Evolutionary conservation across 2,329 filamentous ascomycete species (phyloP).

Genomic region (Xylariaceae sp.): DNA sequence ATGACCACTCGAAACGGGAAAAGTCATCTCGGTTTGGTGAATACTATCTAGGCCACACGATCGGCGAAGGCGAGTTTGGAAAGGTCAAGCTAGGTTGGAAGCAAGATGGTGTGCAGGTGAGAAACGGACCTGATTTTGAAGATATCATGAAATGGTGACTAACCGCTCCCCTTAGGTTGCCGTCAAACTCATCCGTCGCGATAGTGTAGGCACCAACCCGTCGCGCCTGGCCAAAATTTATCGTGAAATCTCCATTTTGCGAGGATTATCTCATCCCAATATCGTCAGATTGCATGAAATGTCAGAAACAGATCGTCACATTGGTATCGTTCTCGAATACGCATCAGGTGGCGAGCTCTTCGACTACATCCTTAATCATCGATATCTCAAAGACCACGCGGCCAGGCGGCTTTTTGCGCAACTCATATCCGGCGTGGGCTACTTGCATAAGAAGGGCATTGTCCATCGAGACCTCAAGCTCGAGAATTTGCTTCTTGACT

Average conservation of each 20-base stretch:
- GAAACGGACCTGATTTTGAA: conserved; percentile 13
- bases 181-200: conserved; percentile 90
- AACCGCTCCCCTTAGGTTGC: conserved; percentile 59
- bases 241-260: conserved; percentile 88
- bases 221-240: conserved; percentile 93
- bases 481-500: conserved; percentile 89
- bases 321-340: conserved; percentile 97
- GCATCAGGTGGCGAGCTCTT: conserved; percentile 96
- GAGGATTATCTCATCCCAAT: conserved; percentile 85
- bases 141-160: conserved; percentile 2
- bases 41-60: conserved; percentile 90
- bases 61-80: conserved; percentile 96
- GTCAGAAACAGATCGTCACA: conserved; percentile 95
- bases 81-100: conserved; percentile 99
- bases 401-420: conserved; percentile 91
- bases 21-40: conserved; percentile 91
- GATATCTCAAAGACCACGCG: conserved; percentile 90
- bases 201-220: conserved; percentile 82
- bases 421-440: conserved; percentile 91
- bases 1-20: conserved; percentile 54
- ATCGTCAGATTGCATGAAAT: conserved; percentile 97
- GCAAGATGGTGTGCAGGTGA: conserved; percentile 79
- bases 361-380: conserved; percentile 95
- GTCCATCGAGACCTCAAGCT: conserved; percentile 96
- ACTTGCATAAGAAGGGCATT: conserved; percentile 97